Conservation (phyloP, 2,329 filamentous ascomycete species). For the Stachybotrys chlorohalonatus region DNA sequence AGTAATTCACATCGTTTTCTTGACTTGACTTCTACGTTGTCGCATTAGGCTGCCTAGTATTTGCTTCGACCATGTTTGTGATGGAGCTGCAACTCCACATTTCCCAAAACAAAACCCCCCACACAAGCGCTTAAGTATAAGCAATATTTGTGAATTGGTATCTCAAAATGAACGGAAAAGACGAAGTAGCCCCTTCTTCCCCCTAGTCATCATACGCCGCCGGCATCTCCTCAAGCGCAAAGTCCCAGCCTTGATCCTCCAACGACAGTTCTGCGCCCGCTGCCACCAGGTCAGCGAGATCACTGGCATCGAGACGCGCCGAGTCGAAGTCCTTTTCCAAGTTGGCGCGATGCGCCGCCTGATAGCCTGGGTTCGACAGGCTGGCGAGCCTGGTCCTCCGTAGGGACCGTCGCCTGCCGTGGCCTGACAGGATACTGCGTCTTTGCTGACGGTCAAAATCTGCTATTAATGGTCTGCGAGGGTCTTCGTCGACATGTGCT, state of each 20-base stretch:
- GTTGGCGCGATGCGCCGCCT: slow-evolving; percentile 15
- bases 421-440: slow-evolving; percentile 21
- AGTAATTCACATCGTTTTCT: no score
- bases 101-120: no score
- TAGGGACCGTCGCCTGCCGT: slow-evolving; percentile 13
- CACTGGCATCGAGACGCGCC: slow-evolving; percentile 8
- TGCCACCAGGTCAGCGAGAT: slow-evolving; percentile 9
- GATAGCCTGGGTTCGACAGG: slow-evolving; percentile 4
- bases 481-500: slow-evolving; percentile 37
- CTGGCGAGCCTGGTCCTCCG: slow-evolving; percentile 14
- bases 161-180: neutral
- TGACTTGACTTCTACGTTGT: no score
- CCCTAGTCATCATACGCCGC: neutral
- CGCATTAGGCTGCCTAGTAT: no score
- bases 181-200: no score
- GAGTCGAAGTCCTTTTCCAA: slow-evolving; percentile 17
- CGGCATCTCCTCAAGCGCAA: slow-evolving; percentile 21
- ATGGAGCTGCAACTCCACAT: no score
- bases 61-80: no score
- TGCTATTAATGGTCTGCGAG: slow-evolving; percentile 33
- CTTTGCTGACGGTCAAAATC: slow-evolving; percentile 35
- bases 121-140: no score
- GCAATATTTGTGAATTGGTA: neutral
- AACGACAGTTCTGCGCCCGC: slow-evolving; percentile 19
- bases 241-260: slow-evolving; percentile 22